Evolutionary conservation across 106 monocot genomes (phyloP).

Genomic region (Iris macrosiphon): DNA sequence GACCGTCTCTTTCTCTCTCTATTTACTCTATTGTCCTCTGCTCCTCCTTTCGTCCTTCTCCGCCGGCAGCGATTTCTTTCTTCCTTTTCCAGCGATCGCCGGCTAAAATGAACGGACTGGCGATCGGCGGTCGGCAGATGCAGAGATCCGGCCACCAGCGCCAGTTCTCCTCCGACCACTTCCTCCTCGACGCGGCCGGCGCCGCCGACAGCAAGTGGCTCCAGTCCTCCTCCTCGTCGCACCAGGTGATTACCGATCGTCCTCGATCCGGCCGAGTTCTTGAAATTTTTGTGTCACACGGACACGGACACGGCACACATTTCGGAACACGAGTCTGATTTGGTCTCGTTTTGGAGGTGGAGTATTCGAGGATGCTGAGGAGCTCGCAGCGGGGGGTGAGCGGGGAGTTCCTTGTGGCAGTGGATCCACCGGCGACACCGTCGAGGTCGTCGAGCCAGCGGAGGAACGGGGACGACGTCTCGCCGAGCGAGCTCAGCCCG

Average conservation of each 20-base stretch:
- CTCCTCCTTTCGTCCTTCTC: too few species aligned
- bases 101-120: slow-evolving; percentile 22
- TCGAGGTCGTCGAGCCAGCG: slow-evolving; percentile 30
- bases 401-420: slow-evolving; percentile 45
- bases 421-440: slow-evolving; percentile 16
- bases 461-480: slow-evolving; percentile 30
- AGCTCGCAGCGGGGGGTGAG: slow-evolving; percentile 54
- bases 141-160: slow-evolving; percentile 44
- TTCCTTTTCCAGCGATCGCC: background rate
- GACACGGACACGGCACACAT: too few species aligned
- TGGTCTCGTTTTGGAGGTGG: slow-evolving; percentile 48
- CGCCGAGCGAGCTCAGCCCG: slow-evolving; percentile 48
- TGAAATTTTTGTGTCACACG: too few species aligned
- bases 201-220: slow-evolving; percentile 34
- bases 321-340: too few species aligned
- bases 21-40: too few species aligned
- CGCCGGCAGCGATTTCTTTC: background rate
- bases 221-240: slow-evolving; percentile 24
- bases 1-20: background rate
- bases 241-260: slow-evolving; percentile 28
- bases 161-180: slow-evolving; percentile 49
- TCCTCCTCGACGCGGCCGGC: slow-evolving; percentile 28
- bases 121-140: slow-evolving; percentile 38
- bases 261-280: too few species aligned
- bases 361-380: slow-evolving; percentile 60